Evolutionary conservation across 1,284 basidiomycete species (phyloP).

Genomic region (Apiotrichum akiyoshidainum): DNA sequence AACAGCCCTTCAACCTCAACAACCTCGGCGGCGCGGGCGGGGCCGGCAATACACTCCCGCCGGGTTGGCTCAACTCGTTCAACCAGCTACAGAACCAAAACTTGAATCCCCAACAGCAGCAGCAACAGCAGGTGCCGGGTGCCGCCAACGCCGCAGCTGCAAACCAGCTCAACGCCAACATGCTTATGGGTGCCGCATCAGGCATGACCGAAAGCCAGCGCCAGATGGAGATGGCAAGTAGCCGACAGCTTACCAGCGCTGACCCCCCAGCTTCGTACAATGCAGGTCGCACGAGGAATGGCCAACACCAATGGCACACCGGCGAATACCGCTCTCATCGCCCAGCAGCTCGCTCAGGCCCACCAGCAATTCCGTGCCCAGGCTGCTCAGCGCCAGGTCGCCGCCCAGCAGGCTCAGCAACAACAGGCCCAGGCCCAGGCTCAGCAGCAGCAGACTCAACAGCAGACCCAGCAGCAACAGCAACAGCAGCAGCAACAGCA

Average conservation of each 20-base stretch:
- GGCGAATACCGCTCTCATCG: constrained; percentile 11
- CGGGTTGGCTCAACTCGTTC: constrained; percentile 20
- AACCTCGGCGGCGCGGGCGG: constrained; percentile 4
- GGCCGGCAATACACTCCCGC: constrained; percentile 11
- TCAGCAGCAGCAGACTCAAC: constrained; percentile 3
- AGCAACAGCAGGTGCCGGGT: constrained; percentile 5
- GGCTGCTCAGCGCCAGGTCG: not conserved
- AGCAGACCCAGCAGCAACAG: not conserved
- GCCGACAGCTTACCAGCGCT: not conserved
- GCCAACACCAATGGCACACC: constrained; percentile 7
- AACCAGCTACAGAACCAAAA: constrained; percentile 17
- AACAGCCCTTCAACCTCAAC: constrained; percentile 16
- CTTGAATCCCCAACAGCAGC: constrained; percentile 13
- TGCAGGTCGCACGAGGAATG: constrained; percentile 16
- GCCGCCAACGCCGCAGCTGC: not conserved
- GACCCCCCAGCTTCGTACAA: constrained; percentile 16
- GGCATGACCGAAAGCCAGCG: constrained; percentile 10
- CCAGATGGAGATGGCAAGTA: constrained; percentile 21
- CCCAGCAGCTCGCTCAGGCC: constrained; percentile 14
- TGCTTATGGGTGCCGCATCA: not conserved
- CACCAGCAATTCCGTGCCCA: constrained; percentile 4
- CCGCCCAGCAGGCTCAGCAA: constrained; percentile 7
- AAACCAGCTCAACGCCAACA: constrained; percentile 2
- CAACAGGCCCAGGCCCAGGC: constrained; percentile 13
- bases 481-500: constrained; percentile 10